phyloP scores from a whole-genome alignment of 805 yeast genomes.

The Barnettozyma californica region DNA sequence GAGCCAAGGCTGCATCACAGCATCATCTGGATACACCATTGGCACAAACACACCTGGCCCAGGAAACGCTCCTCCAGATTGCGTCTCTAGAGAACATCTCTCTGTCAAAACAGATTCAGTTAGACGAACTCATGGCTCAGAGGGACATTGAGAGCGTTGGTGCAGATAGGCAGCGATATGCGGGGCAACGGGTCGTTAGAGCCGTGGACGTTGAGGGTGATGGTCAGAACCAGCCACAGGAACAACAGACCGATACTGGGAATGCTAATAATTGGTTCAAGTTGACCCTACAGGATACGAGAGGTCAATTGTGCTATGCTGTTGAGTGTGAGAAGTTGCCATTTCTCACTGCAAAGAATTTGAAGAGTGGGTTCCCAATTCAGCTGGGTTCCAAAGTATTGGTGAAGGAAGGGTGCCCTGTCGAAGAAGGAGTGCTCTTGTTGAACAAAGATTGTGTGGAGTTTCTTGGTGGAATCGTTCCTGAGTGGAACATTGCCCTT shows the following conservation, averaged over 20 bases:
- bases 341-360: slow-evolving; percentile 33
- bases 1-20: slow-evolving; percentile 14
- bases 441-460: slow-evolving; percentile 25
- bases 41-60: slow-evolving; percentile 6
- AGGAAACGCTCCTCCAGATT: slow-evolving; percentile 46
- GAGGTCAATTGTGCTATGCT: slow-evolving; percentile 49
- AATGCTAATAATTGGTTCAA: slow-evolving; percentile 36
- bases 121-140: slow-evolving; percentile 48
- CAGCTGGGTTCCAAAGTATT: slow-evolving; percentile 56
- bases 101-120: slow-evolving; percentile 42
- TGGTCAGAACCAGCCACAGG: slow-evolving; percentile 11
- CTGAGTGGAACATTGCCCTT: slow-evolving; percentile 33
- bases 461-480: slow-evolving; percentile 36
- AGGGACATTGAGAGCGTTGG: slow-evolving; percentile 56
- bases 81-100: slow-evolving; percentile 50
- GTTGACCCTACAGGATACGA: slow-evolving; percentile 50
- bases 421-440: slow-evolving; percentile 43
- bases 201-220: slow-evolving; percentile 45
- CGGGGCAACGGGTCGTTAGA: slow-evolving; percentile 30
- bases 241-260: slow-evolving; percentile 8
- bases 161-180: slow-evolving; percentile 44
- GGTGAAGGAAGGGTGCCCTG: slow-evolving; percentile 40
- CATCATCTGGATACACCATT: slow-evolving; percentile 2
- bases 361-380: slow-evolving; percentile 30
- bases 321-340: slow-evolving; percentile 49